phyloP scores from a whole-genome alignment of 2,329 filamentous ascomycete genomes.

The Ceratocystis harringtonii region DNA sequence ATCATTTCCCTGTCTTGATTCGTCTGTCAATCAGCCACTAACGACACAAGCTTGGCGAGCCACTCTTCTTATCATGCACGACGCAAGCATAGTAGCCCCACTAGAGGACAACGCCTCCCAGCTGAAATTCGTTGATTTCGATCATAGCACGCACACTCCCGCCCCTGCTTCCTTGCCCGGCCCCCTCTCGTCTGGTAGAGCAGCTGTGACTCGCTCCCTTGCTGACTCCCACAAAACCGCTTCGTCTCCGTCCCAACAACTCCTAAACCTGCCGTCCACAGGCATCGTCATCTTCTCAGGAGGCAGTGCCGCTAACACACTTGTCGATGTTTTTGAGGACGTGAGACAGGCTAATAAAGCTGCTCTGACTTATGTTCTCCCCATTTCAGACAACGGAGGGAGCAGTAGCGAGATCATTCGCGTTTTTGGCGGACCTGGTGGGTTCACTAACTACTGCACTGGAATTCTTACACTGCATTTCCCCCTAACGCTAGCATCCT shows the following conservation, averaged over 20 bases:
- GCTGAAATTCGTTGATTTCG: background rate
- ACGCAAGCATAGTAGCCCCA: background rate
- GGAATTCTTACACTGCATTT: background rate
- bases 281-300: constrained; percentile 80
- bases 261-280: background rate
- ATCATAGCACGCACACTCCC: background rate
- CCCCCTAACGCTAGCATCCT: constrained; percentile 9
- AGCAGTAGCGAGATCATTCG: constrained; percentile 87
- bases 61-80: background rate
- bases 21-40: background rate
- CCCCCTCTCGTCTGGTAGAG: background rate
- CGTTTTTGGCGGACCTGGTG: constrained; percentile 86
- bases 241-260: background rate
- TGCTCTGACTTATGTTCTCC: constrained; percentile 70
- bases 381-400: constrained; percentile 90
- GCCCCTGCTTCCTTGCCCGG: background rate
- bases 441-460: constrained; percentile 17
- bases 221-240: background rate
- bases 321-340: constrained; percentile 75
- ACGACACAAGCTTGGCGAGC: background rate
- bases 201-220: background rate
- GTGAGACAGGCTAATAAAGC: constrained; percentile 50
- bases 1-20: background rate
- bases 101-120: background rate
- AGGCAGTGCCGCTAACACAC: constrained; percentile 82